phyloP scores from a whole-genome alignment of 2,329 filamentous ascomycete genomes.

The Epicoccum nigrum region DNA sequence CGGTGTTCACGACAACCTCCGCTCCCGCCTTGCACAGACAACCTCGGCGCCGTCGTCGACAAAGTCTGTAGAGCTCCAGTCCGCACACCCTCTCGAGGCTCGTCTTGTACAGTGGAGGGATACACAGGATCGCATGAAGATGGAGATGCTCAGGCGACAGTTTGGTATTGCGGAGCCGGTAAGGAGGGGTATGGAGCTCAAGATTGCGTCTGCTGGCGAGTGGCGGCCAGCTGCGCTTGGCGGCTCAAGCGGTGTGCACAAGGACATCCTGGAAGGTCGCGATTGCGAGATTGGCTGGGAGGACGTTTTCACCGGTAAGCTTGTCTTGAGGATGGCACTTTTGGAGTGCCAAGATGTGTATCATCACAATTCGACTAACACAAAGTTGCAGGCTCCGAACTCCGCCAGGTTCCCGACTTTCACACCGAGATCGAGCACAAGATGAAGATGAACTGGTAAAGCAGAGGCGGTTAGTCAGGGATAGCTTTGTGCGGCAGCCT shows the following conservation, averaged over 20 bases:
- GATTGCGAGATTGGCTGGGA: constrained; percentile 87
- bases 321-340: not conserved
- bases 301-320: constrained; percentile 80
- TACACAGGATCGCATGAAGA: constrained; percentile 85
- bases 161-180: constrained; percentile 95
- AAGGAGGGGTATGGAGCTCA: constrained; percentile 91
- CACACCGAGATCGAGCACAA: constrained; percentile 95
- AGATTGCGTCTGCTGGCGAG: constrained; percentile 79
- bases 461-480: not conserved
- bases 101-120: constrained; percentile 89
- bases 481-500: not conserved
- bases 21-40: constrained; percentile 73
- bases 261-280: constrained; percentile 82
- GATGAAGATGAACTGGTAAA: constrained; percentile 73
- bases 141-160: constrained; percentile 83
- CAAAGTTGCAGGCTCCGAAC: constrained; percentile 64
- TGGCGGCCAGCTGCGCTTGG: constrained; percentile 77
- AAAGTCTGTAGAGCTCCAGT: constrained; percentile 57
- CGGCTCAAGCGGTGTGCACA: constrained; percentile 74
- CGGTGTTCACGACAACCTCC: constrained; percentile 91
- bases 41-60: constrained; percentile 32
- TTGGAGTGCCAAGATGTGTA: no score
- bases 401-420: constrained; percentile 71
- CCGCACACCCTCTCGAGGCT: constrained; percentile 86
- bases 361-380: constrained; percentile 20